phyloP scores from a whole-genome alignment of 176 grass and related monocot genomes.

The Paspalum vaginatum region DNA sequence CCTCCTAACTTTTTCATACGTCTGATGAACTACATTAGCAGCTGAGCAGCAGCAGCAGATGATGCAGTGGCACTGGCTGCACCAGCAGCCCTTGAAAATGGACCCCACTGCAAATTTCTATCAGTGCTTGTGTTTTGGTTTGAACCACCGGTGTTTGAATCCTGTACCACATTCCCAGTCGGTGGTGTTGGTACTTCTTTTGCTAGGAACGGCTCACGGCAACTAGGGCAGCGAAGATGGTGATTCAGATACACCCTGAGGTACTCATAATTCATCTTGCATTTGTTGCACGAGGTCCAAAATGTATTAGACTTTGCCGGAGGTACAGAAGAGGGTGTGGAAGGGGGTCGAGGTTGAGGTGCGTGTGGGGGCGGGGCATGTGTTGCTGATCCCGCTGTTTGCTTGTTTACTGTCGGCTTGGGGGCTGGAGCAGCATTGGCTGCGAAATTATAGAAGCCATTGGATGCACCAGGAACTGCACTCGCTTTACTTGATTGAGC shows the following conservation, averaged over 20 bases:
- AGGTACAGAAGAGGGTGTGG: background rate
- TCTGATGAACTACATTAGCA: slow-evolving; percentile 59
- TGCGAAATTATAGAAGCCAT: slow-evolving; percentile 40
- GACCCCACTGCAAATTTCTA: slow-evolving; percentile 49
- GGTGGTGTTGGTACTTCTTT: slow-evolving; percentile 38
- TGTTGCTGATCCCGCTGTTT: background rate
- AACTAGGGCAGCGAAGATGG: slow-evolving; percentile 43
- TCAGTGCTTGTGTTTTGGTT: slow-evolving; percentile 36
- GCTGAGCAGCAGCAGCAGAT: slow-evolving; percentile 61
- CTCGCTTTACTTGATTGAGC: background rate
- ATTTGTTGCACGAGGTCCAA: slow-evolving; percentile 51
- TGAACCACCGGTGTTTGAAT: slow-evolving; percentile 28
- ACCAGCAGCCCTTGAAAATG: slow-evolving; percentile 64
- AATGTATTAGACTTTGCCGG: slow-evolving; percentile 20
- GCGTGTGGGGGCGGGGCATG: background rate
- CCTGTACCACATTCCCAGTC: slow-evolving; percentile 25
- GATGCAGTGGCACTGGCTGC: slow-evolving; percentile 68
- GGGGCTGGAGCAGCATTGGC: slow-evolving; percentile 11
- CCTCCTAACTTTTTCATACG: slow-evolving; percentile 59
- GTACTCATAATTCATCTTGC: slow-evolving; percentile 58
- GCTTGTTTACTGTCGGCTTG: slow-evolving; percentile 1
- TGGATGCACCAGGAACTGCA: background rate
- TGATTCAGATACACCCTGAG: slow-evolving; percentile 43
- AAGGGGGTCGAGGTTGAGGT: slow-evolving; percentile 1
- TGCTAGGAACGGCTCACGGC: slow-evolving; percentile 39